Conservation (phyloP, 208 protist species). For the Porcisia hertigi region DNA sequence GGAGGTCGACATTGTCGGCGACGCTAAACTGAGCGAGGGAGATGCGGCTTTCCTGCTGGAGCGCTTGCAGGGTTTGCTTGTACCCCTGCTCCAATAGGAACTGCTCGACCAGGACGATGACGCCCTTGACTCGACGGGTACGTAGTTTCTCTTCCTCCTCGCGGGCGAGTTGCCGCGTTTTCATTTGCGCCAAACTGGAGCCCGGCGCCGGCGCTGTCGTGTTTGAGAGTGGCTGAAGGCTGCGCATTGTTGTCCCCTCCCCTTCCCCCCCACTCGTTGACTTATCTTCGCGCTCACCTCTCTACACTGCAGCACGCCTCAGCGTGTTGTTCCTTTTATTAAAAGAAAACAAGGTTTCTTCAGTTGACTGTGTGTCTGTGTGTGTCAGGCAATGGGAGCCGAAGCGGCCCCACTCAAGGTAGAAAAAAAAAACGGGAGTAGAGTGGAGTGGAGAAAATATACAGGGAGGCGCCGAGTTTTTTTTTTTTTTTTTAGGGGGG, state of each 20-base stretch:
- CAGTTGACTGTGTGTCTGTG: background rate
- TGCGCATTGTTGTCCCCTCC: conserved; percentile 18
- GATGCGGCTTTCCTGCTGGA: conserved; percentile 85
- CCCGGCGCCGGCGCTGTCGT: conserved; percentile 51
- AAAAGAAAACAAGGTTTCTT: too few species aligned
- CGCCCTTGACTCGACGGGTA: conserved; percentile 71
- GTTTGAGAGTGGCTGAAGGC: conserved; percentile 77
- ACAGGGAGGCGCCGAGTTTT: too few species aligned
- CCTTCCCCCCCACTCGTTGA: background rate
- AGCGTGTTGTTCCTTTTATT: too few species aligned
- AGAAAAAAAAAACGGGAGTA: too few species aligned
- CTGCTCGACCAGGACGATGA: conserved; percentile 79
- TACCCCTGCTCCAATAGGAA: conserved; percentile 91
- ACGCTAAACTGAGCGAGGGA: conserved; percentile 65
- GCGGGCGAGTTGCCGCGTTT: conserved; percentile 77
- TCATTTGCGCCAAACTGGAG: conserved; percentile 74
- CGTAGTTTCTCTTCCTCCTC: conserved; percentile 82
- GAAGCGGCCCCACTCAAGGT: too few species aligned
- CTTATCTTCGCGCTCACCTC: background rate
- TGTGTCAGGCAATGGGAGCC: background rate
- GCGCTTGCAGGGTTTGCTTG: conserved; percentile 53
- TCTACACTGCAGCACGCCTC: background rate
- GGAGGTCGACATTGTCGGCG: conserved; percentile 92
- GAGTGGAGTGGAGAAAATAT: too few species aligned
- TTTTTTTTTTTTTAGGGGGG: too few species aligned